Evolutionary conservation across 108 stramenopile genomes (phyloP).

Genomic region (Schizochytrium sp.): DNA sequence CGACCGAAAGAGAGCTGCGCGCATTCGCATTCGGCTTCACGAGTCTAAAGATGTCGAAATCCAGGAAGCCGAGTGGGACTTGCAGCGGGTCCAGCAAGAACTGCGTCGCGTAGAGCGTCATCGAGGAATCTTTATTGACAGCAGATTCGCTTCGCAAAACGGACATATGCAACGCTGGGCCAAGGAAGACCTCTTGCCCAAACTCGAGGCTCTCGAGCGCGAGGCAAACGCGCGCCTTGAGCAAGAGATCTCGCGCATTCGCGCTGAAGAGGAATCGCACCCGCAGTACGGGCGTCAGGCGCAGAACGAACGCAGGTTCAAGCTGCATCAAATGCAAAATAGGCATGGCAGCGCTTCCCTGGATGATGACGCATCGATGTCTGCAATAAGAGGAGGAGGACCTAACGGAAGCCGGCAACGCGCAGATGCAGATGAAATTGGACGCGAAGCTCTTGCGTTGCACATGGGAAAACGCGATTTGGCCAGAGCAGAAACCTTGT

Average conservation of each 20-base stretch:
- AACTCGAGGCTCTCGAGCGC: background rate
- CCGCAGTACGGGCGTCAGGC: background rate
- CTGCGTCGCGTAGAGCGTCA: background rate
- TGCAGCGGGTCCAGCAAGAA: background rate
- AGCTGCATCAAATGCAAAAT: background rate
- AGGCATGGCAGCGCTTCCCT: too few relatives aligned
- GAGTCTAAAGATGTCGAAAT: background rate
- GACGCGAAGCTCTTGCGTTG: background rate
- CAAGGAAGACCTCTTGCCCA: background rate
- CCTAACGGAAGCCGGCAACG: too few relatives aligned
- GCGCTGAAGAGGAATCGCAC: background rate
- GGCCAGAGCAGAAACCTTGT: background rate
- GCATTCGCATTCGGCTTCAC: background rate
- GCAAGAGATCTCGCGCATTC: background rate
- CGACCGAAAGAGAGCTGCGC: background rate
- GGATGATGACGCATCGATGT: too few relatives aligned
- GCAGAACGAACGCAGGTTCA: background rate
- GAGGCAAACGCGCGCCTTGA: background rate
- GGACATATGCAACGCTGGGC: conserved; percentile 16
- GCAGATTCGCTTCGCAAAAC: background rate
- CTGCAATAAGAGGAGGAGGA: too few relatives aligned
- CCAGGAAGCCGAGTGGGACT: background rate
- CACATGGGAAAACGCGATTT: background rate
- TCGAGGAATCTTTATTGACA: background rate
- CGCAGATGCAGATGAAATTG: background rate